Evolutionary conservation across 2,329 filamentous ascomycete genomes (phyloP), one percentile per base, ranked within the genome.

Genomic region (Fusarium neocosmosporiellum): DNA sequence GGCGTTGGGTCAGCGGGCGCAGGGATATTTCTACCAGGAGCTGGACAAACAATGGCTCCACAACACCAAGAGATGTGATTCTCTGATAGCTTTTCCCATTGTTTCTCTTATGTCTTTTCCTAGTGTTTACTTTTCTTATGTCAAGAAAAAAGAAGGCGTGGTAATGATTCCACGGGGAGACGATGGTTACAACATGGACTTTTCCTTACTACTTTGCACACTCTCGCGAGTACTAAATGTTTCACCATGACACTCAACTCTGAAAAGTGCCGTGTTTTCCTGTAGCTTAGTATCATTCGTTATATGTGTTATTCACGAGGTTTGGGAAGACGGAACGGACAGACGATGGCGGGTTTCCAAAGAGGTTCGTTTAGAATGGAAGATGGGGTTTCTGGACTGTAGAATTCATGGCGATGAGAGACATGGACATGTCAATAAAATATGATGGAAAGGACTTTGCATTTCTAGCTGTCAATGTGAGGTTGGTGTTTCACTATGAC

Each of bases 1-100:
- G 72, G 75, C 68, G 75, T 74, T 74, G 63, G 72, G 68, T 74
- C 72, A 74, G 69, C 73, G 72, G 74, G 73, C 59, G 70, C 69
- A 72, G 61, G 64, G 67, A 69, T 59, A 68, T 59, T 63, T 60
- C 63, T 63, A 62, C 64, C 67, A 36, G 65, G 69, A 62, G 59
- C 65, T 39, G 63, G 58, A 62, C 29, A 61, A 33, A 48, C n/a
- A 50, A 65, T 58, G 20, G 43, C 64, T 58, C 61, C 62, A 57
- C 66, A 62, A 61, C 62, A 66, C 46, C 60, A 70, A 66, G 69
- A 72, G 68, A 72, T 66, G 50, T 66, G 71, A 69, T 60, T 65
- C 36, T 13, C 43, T 65, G 22, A 39, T 60, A 36, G 57, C 20
- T 16, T 37, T 18, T 61, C 39, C 39, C 13, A 16, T 63, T 54